A percentile compares a stretch with the other conserved stretches of the same genome.
These are phyloP conservation scores for Solanum tarapatanum DNA, from an alignment of 257 asterid species.

Conservation along the genomic window DNA sequence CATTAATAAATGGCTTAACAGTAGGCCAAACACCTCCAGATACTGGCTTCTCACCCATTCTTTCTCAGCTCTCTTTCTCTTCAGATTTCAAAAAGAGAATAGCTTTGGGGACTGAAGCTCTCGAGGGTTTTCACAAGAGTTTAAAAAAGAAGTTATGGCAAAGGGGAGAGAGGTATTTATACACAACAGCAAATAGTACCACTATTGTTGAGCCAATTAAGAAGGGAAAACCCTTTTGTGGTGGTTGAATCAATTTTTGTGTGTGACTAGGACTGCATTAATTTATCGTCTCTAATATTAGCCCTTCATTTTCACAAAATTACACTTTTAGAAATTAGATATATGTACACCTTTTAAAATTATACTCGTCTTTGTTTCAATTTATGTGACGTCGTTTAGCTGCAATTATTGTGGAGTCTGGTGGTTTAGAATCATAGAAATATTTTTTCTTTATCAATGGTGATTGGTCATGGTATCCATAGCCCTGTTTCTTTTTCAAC, in stretches of 20 bases:
- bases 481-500: not conserved
- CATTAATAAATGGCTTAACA: conserved; percentile 84
- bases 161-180: not conserved
- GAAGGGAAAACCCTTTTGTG: not conserved
- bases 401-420: not conserved
- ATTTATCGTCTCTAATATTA: not conserved
- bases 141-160: not conserved
- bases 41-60: conserved; percentile 40
- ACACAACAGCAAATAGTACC: conserved; percentile 5
- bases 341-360: not conserved
- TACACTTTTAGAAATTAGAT: not conserved
- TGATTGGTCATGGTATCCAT: not conserved
- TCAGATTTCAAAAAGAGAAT: not conserved
- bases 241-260: not conserved
- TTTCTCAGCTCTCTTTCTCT: conserved; percentile 33
- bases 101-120: not conserved
- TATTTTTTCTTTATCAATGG: too few relatives aligned
- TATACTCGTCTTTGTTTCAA: too few relatives aligned
- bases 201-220: not conserved
- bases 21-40: conserved; percentile 74
- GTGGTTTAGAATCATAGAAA: not conserved
- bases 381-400: not conserved
- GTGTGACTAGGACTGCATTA: not conserved
- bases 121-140: not conserved
- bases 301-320: not conserved